Percentiles rank a stretch among this genome's conserved stretches.
These are phyloP conservation scores for Eremochloa ophiuroides DNA, from an alignment of 176 grass and related monocot species.

Conservation along the genomic window DNA sequence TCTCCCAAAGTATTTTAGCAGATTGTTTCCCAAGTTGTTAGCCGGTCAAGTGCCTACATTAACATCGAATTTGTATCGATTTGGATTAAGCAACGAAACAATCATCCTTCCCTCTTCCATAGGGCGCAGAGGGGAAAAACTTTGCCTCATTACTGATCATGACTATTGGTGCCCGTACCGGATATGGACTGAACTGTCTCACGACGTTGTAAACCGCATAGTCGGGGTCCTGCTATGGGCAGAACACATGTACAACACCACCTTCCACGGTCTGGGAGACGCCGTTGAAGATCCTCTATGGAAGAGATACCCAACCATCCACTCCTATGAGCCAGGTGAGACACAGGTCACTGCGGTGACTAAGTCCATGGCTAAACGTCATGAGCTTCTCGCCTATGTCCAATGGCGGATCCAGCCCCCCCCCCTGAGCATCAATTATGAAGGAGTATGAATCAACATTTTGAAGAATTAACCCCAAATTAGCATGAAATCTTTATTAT, in stretches of 20 bases:
- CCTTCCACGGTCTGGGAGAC: background rate
- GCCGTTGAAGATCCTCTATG: background rate
- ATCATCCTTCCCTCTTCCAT: background rate
- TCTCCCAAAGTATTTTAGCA: too few species aligned
- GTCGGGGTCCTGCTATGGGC: background rate
- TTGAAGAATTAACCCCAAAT: too few species aligned
- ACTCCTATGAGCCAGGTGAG: background rate
- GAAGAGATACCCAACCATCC: background rate
- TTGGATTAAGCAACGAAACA: background rate
- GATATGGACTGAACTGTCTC: too few species aligned
- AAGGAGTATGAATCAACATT: too few species aligned
- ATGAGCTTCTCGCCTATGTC: background rate
- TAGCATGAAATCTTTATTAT: too few species aligned
- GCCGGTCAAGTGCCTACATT: too few species aligned
- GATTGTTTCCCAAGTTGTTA: too few species aligned
- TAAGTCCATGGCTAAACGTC: background rate
- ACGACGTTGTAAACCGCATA: too few species aligned
- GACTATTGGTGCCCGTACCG: too few species aligned
- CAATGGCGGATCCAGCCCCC: too few species aligned
- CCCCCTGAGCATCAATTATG: too few species aligned
- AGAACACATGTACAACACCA: background rate
- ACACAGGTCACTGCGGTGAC: background rate
- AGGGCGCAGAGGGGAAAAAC: background rate
- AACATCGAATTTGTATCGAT: too few species aligned
- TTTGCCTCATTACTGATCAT: background rate